Evolutionary conservation across 148 eudicot species (phyloP).

Genomic region (Vaccinium myrtillus): DNA sequence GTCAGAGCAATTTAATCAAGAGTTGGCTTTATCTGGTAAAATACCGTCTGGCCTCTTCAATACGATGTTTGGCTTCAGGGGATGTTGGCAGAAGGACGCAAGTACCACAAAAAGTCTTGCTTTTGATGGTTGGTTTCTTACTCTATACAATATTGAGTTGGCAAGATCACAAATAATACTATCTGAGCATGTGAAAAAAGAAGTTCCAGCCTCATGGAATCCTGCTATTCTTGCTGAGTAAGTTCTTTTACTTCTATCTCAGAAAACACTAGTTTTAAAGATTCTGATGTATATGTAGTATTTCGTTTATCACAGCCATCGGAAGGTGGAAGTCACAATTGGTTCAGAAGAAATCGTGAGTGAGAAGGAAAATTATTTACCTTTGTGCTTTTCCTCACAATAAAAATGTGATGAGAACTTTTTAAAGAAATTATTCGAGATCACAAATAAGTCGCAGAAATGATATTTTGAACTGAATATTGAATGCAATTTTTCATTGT

Average conservation of each 20-base stretch:
- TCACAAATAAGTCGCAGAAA: not conserved
- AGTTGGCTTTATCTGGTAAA: slow-evolving; percentile 73
- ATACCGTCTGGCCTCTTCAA: slow-evolving; percentile 89
- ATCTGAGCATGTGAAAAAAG: slow-evolving; percentile 67
- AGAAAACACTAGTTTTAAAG: not conserved
- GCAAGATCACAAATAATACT: slow-evolving; percentile 61
- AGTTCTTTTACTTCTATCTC: slow-evolving; percentile 27
- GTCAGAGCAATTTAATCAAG: slow-evolving; percentile 91
- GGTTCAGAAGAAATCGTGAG: not conserved
- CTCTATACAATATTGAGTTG: slow-evolving; percentile 75
- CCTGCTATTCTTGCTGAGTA: slow-evolving; percentile 87
- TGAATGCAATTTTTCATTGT: not conserved
- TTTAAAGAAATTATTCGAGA: not conserved
- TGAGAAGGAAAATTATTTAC: not conserved
- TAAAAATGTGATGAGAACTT: too few species aligned
- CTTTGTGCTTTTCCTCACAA: not conserved
- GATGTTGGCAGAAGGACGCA: slow-evolving; percentile 92
- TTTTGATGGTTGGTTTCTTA: slow-evolving; percentile 89
- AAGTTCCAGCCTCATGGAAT: slow-evolving; percentile 92
- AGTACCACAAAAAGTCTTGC: slow-evolving; percentile 70
- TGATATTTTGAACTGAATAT: not conserved
- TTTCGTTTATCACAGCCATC: not conserved
- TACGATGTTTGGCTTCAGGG: slow-evolving; percentile 64
- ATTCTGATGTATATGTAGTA: not conserved
- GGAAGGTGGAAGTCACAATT: not conserved